These are phyloP conservation scores for Colletotrichum australisinense DNA, from an alignment of 2,329 filamentous ascomycete genomes.

Conservation along the genomic window DNA sequence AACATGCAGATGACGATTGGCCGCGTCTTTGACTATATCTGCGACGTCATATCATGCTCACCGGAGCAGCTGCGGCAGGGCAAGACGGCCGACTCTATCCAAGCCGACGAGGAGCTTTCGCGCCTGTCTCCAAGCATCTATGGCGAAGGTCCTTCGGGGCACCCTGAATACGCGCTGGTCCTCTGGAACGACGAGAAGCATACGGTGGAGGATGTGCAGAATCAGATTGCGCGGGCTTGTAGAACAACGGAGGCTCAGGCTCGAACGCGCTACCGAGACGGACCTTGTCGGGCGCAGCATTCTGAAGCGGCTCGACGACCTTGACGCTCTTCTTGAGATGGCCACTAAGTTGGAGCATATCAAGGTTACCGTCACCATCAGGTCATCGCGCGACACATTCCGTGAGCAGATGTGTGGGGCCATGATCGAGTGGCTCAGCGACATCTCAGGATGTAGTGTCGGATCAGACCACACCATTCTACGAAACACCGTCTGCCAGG, in stretches of 20 bases:
- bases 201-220: conserved; percentile 88
- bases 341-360: conserved; percentile 93
- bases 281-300: conserved; percentile 90
- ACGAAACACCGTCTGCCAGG: conserved; percentile 86
- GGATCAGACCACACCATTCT: conserved; percentile 84
- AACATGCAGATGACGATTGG: conserved; percentile 89
- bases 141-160: conserved; percentile 75
- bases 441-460: conserved; percentile 90
- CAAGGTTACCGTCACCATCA: conserved; percentile 93
- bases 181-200: conserved; percentile 99
- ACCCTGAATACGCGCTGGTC: conserved; percentile 83
- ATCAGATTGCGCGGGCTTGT: conserved; percentile 92
- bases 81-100: conserved; percentile 85
- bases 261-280: conserved; percentile 83
- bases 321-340: conserved; percentile 79
- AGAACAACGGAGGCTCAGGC: conserved; percentile 77
- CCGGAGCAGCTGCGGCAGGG: conserved; percentile 91
- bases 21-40: conserved; percentile 90
- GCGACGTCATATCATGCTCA: conserved; percentile 97
- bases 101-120: conserved; percentile 83
- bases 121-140: conserved; percentile 77
- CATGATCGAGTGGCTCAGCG: conserved; percentile 94
- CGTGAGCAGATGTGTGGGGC: conserved; percentile 99
- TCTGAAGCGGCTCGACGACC: conserved; percentile 78
- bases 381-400: conserved; percentile 94